phyloP scores from a whole-genome alignment of 78 protist genomes.

The Dictyostelium firmibasis region DNA sequence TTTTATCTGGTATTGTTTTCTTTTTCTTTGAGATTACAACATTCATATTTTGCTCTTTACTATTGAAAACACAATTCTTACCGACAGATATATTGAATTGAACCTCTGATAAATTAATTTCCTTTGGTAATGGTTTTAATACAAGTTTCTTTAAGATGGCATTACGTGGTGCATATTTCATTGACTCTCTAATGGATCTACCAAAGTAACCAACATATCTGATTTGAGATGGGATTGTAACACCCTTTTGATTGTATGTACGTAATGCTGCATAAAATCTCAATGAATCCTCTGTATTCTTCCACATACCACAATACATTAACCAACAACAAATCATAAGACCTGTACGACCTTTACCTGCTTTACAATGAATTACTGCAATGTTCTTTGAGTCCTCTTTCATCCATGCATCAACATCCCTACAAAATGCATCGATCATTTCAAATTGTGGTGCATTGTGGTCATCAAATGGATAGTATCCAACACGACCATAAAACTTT shows the following conservation, averaged over 20 bases:
- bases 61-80: conserved; percentile 21
- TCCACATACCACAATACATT: conserved; percentile 62
- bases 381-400: conserved; percentile 70
- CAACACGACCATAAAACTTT: conserved; percentile 84
- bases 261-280: conserved; percentile 80
- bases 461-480: conserved; percentile 86
- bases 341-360: conserved; percentile 85
- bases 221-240: conserved; percentile 90
- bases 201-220: conserved; percentile 87
- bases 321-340: conserved; percentile 83
- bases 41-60: conserved; percentile 18
- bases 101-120: conserved; percentile 32
- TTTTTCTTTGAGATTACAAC: conserved; percentile 48
- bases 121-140: conserved; percentile 60
- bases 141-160: conserved; percentile 10
- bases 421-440: conserved; percentile 69
- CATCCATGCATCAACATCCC: conserved; percentile 82
- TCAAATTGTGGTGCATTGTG: conserved; percentile 90
- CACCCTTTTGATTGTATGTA: conserved; percentile 89
- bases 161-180: neutral
- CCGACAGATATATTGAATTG: conserved; percentile 56
- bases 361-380: conserved; percentile 84
- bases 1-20: neutral
- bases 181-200: neutral
- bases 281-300: conserved; percentile 74